Conservation (phyloP, 257 asterid species). For the Solanum habrochaites region DNA sequence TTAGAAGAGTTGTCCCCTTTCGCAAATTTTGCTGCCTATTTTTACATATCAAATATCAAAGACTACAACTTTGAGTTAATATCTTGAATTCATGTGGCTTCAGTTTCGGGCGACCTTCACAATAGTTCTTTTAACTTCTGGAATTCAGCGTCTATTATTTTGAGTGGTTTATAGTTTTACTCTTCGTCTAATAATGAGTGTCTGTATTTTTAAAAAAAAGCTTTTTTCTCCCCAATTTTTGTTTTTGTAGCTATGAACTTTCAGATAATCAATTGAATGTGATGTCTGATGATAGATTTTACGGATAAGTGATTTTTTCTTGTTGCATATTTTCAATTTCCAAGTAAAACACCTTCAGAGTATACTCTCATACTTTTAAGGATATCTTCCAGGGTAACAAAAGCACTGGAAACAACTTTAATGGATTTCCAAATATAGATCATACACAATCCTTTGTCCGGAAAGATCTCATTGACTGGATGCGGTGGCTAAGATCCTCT, state of each 20-base stretch:
- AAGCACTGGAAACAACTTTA: conserved; percentile 85
- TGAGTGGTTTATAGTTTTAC: neutral
- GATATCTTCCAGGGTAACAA: conserved; percentile 54
- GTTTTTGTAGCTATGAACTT: neutral
- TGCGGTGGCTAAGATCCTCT: conserved; percentile 54
- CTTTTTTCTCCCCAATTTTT: too few species aligned
- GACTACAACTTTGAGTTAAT: neutral
- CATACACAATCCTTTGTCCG: conserved; percentile 75
- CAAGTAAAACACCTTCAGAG: neutral
- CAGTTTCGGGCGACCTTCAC: neutral
- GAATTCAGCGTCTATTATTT: neutral
- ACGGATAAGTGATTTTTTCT: neutral
- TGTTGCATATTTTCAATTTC: neutral
- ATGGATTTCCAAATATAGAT: conserved; percentile 89
- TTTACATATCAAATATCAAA: neutral
- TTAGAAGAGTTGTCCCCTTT: neutral
- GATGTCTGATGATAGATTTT: neutral
- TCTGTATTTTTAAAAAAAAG: too few species aligned
- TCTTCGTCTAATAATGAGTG: neutral
- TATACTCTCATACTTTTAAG: neutral
- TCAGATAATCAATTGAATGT: neutral
- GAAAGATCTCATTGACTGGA: conserved; percentile 76
- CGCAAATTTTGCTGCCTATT: neutral
- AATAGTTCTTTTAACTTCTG: neutral
- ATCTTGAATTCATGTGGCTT: neutral